Evolutionary conservation across 768 basidiomycete species (phyloP).

Genomic region (Tylopilus intermedius): DNA sequence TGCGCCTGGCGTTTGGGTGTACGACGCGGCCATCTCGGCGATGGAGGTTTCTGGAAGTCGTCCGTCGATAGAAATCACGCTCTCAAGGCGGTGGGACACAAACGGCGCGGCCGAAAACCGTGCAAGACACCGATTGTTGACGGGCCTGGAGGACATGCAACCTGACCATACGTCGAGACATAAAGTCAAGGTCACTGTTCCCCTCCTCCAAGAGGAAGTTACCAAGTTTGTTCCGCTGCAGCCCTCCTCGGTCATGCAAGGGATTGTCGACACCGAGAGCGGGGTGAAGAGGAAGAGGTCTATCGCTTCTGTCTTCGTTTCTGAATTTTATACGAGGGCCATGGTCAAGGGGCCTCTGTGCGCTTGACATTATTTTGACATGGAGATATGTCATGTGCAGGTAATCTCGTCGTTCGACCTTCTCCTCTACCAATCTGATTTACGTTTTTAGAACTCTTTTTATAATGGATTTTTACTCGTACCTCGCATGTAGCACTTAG

Average conservation of each 20-base stretch:
- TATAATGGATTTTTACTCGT: too few relatives aligned
- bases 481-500: too few relatives aligned
- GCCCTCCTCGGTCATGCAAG: background rate
- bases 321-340: slow-evolving; percentile 7
- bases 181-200: slow-evolving; percentile 19
- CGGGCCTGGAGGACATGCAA: slow-evolving; percentile 14
- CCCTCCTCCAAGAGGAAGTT: slow-evolving; percentile 7
- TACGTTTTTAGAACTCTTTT: too few relatives aligned
- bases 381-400: background rate
- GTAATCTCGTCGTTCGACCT: background rate
- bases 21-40: slow-evolving; percentile 46
- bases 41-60: slow-evolving; percentile 28
- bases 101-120: slow-evolving; percentile 5
- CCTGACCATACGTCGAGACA: slow-evolving; percentile 7
- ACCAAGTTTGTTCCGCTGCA: background rate
- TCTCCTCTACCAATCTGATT: background rate
- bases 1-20: slow-evolving; percentile 40
- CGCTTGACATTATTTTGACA: slow-evolving; percentile 5
- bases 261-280: background rate
- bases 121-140: slow-evolving; percentile 24
- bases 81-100: slow-evolving; percentile 6
- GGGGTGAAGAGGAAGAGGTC: slow-evolving; percentile 6
- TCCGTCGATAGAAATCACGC: slow-evolving; percentile 21
- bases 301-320: slow-evolving; percentile 2
- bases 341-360: slow-evolving; percentile 18